Conservation (phyloP, 345 rosid genomes). For the Eucalyptus erythrocorys region DNA sequence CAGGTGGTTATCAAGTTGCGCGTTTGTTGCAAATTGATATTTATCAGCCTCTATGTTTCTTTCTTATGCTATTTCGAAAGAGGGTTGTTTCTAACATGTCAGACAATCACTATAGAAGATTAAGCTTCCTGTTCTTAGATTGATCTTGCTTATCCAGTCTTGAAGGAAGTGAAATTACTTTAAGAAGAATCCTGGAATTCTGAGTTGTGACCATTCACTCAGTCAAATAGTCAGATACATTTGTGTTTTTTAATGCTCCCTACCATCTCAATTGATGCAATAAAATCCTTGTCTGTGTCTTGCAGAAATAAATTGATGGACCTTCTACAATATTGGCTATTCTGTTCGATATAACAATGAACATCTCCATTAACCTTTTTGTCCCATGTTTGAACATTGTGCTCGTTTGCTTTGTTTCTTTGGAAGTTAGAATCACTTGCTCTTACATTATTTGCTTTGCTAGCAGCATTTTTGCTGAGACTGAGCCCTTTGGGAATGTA, state of each 20-base stretch:
- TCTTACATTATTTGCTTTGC: neutral
- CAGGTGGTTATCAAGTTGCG: constrained; percentile 31
- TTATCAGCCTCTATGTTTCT: neutral
- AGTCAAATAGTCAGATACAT: neutral
- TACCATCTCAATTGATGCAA: neutral
- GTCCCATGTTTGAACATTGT: neutral
- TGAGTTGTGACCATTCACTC: neutral
- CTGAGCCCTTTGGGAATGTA: neutral
- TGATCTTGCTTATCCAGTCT: neutral
- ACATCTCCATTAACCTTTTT: neutral
- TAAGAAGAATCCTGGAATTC: neutral
- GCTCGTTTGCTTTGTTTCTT: neutral
- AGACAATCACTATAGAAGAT: neutral
- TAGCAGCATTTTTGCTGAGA: neutral
- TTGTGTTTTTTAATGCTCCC: neutral
- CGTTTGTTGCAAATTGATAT: neutral
- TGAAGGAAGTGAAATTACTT: neutral
- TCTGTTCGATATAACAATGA: neutral
- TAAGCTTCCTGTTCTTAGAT: neutral
- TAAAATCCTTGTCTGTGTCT: neutral
- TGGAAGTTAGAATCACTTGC: neutral
- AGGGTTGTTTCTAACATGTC: neutral
- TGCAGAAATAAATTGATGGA: neutral
- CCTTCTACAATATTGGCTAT: neutral
- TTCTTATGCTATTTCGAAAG: neutral